phyloP scores from a whole-genome alignment of 345 rosid species.

The Gynandropsis gynandra region DNA sequence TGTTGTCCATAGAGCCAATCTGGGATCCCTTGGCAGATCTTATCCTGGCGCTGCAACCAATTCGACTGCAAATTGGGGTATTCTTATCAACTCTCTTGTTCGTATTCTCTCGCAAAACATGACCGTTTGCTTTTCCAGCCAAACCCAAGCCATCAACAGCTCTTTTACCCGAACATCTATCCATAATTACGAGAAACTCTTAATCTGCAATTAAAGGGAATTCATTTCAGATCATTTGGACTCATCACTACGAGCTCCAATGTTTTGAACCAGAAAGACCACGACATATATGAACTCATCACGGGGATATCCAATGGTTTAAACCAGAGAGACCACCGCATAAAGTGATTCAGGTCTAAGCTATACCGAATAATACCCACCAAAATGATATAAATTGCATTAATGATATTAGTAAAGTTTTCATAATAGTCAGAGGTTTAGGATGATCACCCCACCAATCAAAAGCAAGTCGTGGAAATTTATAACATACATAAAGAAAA shows the following conservation, averaged over 20 bases:
- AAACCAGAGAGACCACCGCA: too few species aligned
- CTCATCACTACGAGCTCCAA: neutral
- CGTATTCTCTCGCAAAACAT: slow-evolving; percentile 48
- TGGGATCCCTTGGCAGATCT: slow-evolving; percentile 39
- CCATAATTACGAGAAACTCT: slow-evolving; percentile 40
- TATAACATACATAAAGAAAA: slow-evolving; percentile 15
- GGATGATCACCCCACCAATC: slow-evolving; percentile 16
- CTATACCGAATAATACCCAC: slow-evolving; percentile 16
- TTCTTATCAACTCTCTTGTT: slow-evolving; percentile 47
- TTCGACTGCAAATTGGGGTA: slow-evolving; percentile 52
- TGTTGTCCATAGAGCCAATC: slow-evolving; percentile 36
- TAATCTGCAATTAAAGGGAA: slow-evolving; percentile 12
- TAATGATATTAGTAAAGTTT: slow-evolving; percentile 6
- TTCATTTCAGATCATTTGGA: neutral
- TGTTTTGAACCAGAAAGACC: neutral
- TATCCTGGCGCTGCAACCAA: slow-evolving; percentile 55
- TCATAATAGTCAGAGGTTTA: slow-evolving; percentile 13
- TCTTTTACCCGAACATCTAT: slow-evolving; percentile 59
- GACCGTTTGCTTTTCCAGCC: slow-evolving; percentile 47
- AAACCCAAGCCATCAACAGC: slow-evolving; percentile 24
- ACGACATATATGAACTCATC: neutral
- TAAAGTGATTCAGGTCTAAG: neutral
- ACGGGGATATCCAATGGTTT: neutral
- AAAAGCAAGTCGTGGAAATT: slow-evolving; percentile 15
- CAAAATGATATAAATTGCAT: neutral